Base-by-base conservation (phyloP, 2,329 filamentous ascomycete genomes). In the Ciborinia camelliae region DNA sequence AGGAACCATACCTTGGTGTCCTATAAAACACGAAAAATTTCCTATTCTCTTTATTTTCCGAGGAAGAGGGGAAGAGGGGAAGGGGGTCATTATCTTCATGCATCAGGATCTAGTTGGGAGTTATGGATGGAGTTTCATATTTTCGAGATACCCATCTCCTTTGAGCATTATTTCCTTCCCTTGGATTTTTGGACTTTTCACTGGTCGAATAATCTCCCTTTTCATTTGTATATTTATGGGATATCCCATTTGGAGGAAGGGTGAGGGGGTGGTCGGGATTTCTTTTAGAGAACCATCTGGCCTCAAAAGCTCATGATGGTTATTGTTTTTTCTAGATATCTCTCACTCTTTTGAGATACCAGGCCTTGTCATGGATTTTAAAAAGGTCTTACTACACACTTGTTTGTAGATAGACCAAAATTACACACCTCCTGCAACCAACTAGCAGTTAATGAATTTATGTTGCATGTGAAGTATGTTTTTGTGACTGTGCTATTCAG, bases 261-360 rank as follows among this genome's bases (percentile, higher is more conserved):
- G n/a, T n/a, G n/a, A n/a, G n/a, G n/a, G n/a, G n/a, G n/a, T n/a
- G n/a, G n/a, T 32, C 4, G 6, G 7, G 12, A 5, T 45, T 18
- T 58, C 28, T 12, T 32, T 12, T 10, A 18, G 1, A 47, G 20
- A 32, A 26, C 7, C 14, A 35, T 26, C 20, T 35, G 14, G 54
- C 54, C 20, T 14, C 28, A 47, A 26, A 58, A 58, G 54, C 20
- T 2, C 28, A 35, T 30, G 41, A 8, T 58, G 28, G 54, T 45
- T 52, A 14, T 52, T 47, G 20, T 47, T 32, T 58, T 20, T 47
- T 20, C 41, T n/a, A 45, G 28, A 47, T 47, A 23, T 26, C 39
- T 35, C 28, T 47, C 28, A 26, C 39, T 47, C 54, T 45, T 47
- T 47, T n/a, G 28, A 58, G 54, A 58, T 47, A 58, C 18, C 28